Evolutionary conservation across 305 asterid genomes (phyloP), one percentile per base, ranked within the genome.

Genomic region (Fraxinus baroniana): DNA sequence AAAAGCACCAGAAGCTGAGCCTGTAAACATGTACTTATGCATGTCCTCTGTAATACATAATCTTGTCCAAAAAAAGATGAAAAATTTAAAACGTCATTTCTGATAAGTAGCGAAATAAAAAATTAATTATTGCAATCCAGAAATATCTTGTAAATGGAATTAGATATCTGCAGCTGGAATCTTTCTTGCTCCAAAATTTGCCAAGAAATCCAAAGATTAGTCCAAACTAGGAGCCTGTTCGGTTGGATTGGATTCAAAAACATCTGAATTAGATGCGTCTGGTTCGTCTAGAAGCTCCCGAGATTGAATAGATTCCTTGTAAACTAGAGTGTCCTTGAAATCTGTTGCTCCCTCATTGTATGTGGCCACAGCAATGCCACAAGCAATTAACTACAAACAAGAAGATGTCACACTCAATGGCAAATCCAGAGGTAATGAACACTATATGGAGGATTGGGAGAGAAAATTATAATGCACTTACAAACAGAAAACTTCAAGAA

Each of bases 281-380:
- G 97, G 97, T 85, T 85, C 96, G 77, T 94, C 98, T 36, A 92
- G 91, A 85, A 95, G 92, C 46, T 95, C 94, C 57, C 82, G 86
- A 10, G 99, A 91, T 86, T 94, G 92, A 57, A 94, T 86, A 1
- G 99, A 90, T 86, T 95, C 99, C 90, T 95, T 91, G 90, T 93
- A 95, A 1, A 73, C 95, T 4, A 95, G 95, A 71, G 98, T 93
- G 12, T 93, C 92, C 88, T 93, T 95, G 91, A 94, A 94, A 86
- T 95, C 99, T 26, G 97, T 88, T 74, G 98, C 98, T 80, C 99
- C 97, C 22, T 91, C 96, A 20, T 94, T 95, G 33, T 89, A 94
- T 5, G 96, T 90, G 37, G 90, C 89, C 88, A 92, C 98, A 62
- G 98, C 98, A 80, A 94, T 84, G 10, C 96, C 98, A 84, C 97